Base-by-base conservation (phyloP, 78 protist genomes). In the Dictyostelium brefeldianum region DNA sequence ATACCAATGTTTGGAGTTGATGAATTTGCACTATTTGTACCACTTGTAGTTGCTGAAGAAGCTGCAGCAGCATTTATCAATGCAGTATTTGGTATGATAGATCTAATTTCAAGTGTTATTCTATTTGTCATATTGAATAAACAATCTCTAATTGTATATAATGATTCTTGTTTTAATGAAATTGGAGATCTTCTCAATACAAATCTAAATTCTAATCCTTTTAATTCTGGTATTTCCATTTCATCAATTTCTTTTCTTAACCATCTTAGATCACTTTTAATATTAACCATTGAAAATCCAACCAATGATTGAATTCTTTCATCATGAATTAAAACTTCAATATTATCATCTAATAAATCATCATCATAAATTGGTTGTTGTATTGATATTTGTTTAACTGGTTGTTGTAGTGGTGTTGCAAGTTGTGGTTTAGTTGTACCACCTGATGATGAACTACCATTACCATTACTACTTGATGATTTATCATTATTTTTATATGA, bases 221-320 rank as follows among this genome's bases (percentile, higher is more conserved):
- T 25, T 20, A 87, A 20, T 62, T 87, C 93, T 17, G 93, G 93
- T 20, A 77, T 87, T 12, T 87, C 93, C 57, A 87, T 31, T 14
- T 70, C 83, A 8, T 87, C 93, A 36, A 87, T 77, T 70, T 87
- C 93, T 73, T 65, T 74, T 62, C 93, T 56, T 1, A 87, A 36
- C 7, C 27, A 36, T 43, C 48, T 65, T 25, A 87, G 64, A 12
- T 87, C 93, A 22, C 31, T 48, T 17, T 57, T 47, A 14, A 87
- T 20, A 51, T 77, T 77, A 0, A 87, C n/a, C 25, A 48, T 41
- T 17, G 64, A 50, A 70, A 87, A 87, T 5, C 93, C 83, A 20
- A 87, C 25, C 1, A 78, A 51, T 17, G 64, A 11, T 50, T 87
- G 93, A 50, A 87, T 57, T 56, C 93, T 54, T 31, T 87, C 93